These are phyloP conservation scores for Knoxdaviesia capensis DNA, from an alignment of 2,329 filamentous ascomycete species.

Conservation along the genomic window DNA sequence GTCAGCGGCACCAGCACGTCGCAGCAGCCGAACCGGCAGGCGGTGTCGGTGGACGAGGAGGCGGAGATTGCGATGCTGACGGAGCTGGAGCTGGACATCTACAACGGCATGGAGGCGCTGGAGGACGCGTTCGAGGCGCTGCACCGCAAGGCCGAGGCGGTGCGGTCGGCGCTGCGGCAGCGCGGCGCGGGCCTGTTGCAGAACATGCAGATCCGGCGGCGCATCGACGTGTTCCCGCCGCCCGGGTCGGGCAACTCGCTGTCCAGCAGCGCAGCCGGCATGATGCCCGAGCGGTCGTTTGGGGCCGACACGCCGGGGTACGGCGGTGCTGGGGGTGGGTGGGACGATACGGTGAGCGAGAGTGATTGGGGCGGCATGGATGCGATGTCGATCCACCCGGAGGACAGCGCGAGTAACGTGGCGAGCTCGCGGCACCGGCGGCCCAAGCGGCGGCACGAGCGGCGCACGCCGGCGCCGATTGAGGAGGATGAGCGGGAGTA, in stretches of 20 bases:
- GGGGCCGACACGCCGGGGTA: too few relatives aligned
- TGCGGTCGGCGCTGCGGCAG: conserved; percentile 61
- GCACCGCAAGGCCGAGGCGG: conserved; percentile 66
- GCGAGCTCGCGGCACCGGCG: conserved; percentile 47
- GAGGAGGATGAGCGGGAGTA: conserved; percentile 52
- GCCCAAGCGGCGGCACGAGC: conserved; percentile 46
- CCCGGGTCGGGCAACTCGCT: conserved; percentile 25
- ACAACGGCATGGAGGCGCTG: conserved; percentile 78
- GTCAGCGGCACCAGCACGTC: conserved; percentile 34
- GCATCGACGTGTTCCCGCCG: conserved; percentile 32
- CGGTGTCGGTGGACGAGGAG: conserved; percentile 82
- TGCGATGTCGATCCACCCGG: conserved; percentile 45
- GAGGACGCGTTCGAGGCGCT: conserved; percentile 87
- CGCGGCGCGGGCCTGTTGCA: conserved; percentile 58
- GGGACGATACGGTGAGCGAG: conserved; percentile 30
- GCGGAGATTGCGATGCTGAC: conserved; percentile 77
- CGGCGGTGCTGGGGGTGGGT: conserved; percentile 10
- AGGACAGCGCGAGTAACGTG: conserved; percentile 68
- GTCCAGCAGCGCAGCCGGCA: conserved; percentile 16
- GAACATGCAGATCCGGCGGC: conserved; percentile 38
- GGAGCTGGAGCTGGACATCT: conserved; percentile 86
- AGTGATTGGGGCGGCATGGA: conserved; percentile 35
- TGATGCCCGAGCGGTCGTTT: too few relatives aligned
- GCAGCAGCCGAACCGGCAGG: conserved; percentile 20
- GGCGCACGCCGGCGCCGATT: conserved; percentile 52